Conservation (phyloP, 768 basidiomycete genomes). For the Obba rivulosa region DNA sequence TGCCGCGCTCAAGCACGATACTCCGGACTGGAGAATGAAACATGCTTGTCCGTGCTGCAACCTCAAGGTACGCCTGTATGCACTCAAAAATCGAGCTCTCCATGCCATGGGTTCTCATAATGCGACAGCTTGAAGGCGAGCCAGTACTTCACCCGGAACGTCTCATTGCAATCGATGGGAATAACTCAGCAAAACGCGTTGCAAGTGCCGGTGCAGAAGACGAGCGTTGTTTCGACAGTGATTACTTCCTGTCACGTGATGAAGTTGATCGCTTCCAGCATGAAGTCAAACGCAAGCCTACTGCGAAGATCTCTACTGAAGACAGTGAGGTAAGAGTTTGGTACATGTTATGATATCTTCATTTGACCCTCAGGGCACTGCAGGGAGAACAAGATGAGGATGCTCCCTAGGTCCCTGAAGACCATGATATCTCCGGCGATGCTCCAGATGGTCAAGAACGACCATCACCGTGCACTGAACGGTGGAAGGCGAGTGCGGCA, state of each 20-base stretch:
- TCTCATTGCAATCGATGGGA: conserved; percentile 11
- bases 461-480: conserved; percentile 21
- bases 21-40: conserved; percentile 25
- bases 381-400: background rate
- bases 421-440: conserved; percentile 16
- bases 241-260: conserved; percentile 21
- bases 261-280: conserved; percentile 26
- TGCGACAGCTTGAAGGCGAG: conserved; percentile 25
- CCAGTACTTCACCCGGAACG: conserved; percentile 7
- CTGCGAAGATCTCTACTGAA: background rate
- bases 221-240: conserved; percentile 14
- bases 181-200: conserved; percentile 20
- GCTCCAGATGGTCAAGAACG: conserved; percentile 4
- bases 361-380: background rate
- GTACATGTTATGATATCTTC: background rate
- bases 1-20: conserved; percentile 20
- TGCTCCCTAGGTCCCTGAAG: background rate
- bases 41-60: conserved; percentile 19
- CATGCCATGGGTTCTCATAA: no score
- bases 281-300: conserved; percentile 20
- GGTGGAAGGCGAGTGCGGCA: conserved; percentile 26
- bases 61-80: background rate
- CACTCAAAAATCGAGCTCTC: no score
- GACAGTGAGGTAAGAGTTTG: background rate
- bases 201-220: conserved; percentile 16